A percentile compares a stretch with the other conserved stretches of the same genome.
Conservation (phyloP, 176 grass and related monocot species). For the Cenchrus fungigraminus region DNA sequence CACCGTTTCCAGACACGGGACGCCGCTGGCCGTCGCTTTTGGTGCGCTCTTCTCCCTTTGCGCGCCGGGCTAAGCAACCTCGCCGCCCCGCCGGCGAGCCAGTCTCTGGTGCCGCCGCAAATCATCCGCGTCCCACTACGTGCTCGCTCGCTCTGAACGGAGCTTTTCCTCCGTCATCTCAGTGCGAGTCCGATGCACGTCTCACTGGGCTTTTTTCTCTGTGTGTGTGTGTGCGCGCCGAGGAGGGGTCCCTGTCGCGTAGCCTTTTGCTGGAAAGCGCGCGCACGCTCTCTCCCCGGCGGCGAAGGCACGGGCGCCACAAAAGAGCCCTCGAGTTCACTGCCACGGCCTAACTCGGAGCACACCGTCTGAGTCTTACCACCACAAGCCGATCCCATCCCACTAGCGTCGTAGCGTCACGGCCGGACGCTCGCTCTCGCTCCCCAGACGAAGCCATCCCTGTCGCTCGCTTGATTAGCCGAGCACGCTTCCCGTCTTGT, state of each 20-base stretch:
- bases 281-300: background rate
- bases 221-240: background rate
- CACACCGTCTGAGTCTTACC: background rate
- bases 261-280: constrained; percentile 31
- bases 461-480: background rate
- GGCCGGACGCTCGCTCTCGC: too few species aligned
- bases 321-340: background rate
- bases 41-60: background rate
- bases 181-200: constrained; percentile 56
- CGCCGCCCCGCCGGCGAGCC: background rate
- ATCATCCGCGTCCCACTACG: background rate
- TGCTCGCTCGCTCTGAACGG: background rate
- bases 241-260: constrained; percentile 31
- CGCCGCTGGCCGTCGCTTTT: background rate
- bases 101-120: background rate
- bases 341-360: background rate
- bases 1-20: background rate
- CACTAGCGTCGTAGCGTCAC: too few species aligned
- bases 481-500: constrained; percentile 10
- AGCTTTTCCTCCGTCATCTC: constrained; percentile 2
- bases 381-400: background rate
- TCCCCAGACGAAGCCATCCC: background rate
- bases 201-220: constrained; percentile 25
- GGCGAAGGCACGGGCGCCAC: constrained; percentile 18
- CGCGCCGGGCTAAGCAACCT: constrained; percentile 34